A percentile compares a stretch with the other conserved stretches of the same genome.
Conservation (phyloP, 257 asterid genomes). For the Jaltomata sinuosa region DNA sequence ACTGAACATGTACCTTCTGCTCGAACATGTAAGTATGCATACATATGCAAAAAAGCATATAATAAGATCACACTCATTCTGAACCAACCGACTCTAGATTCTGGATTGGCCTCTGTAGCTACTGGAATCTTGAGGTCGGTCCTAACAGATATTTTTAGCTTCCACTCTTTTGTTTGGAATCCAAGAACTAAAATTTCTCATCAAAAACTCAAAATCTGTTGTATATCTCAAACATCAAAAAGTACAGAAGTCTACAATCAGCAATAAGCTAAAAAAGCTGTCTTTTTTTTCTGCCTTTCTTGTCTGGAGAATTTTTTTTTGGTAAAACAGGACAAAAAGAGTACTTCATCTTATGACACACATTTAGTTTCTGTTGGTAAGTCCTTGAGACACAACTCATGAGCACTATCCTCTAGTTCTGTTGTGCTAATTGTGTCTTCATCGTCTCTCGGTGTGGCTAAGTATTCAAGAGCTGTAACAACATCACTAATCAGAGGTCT, state of each 20-base stretch:
- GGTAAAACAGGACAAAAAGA: not conserved
- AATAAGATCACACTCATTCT: not conserved
- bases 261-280: not conserved
- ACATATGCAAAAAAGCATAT: not conserved
- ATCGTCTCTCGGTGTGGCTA: conserved; percentile 15
- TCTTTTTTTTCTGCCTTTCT: not conserved
- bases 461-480: conserved; percentile 36
- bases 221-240: not conserved
- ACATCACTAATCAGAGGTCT: conserved; percentile 34
- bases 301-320: not conserved
- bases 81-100: not conserved
- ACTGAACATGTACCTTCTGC: not conserved
- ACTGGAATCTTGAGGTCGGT: not conserved
- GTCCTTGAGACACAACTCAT: not conserved
- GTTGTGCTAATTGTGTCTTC: conserved; percentile 6
- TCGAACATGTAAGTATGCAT: not conserved
- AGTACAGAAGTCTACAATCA: not conserved
- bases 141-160: not conserved
- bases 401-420: not conserved
- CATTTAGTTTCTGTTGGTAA: not conserved
- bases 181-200: not conserved
- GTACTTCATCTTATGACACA: not conserved
- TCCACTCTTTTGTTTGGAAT: not conserved
- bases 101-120: not conserved
- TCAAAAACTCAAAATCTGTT: not conserved